Evolutionary conservation across 805 yeast species (phyloP), one percentile per base, ranked within the genome.

Genomic region (Cyberlindnera euphorbiae): DNA sequence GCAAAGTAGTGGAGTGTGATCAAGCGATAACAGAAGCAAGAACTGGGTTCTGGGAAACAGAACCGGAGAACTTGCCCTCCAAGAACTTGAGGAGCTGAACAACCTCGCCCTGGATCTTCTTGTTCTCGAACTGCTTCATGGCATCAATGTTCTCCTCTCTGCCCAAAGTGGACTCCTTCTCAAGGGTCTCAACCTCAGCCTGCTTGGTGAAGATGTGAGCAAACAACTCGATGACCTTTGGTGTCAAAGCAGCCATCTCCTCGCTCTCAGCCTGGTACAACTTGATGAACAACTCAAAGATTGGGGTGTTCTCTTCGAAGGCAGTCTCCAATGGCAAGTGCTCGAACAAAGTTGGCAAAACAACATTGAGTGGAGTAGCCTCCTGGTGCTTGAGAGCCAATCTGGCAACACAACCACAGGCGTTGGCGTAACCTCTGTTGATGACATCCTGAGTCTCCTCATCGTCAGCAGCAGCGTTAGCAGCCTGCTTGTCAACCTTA

Each of bases 401-500:
- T 64, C 98, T 79, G 13, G 96, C 89, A 39, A 89, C 95, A 73
- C 97, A 93, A 29, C 98, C 98, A 61, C 93, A 82, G 5, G 96
- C 96, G 61, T 93, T 93, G 42, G 97, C 96, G 49, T 76, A 77
- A 6, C 94, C 78, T 66, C 95, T 75, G 64, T 81, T 80, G 50
- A 85, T 75, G 42, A 77, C 82, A 47, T 87, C 95, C 53, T 73
- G 74, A 23, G 85, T 71, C 59, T 83, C 90, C 47, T 82, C 94
- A 52, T 79, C 87, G 44, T 77, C 83, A 38, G 67, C 76, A 37
- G 64, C 73, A 30, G 57, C 59, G 32, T 58, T 50, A 15, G 66
- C 50, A 38, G 76, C 81, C 64, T 82, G 83, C 60, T 75, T 78
- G 59, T 84, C 86, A 42, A 87, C 88, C 60, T 82, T 82, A 62